Conservation (phyloP, 78 protist genomes). For the Cyanophora paradoxa region DNA sequence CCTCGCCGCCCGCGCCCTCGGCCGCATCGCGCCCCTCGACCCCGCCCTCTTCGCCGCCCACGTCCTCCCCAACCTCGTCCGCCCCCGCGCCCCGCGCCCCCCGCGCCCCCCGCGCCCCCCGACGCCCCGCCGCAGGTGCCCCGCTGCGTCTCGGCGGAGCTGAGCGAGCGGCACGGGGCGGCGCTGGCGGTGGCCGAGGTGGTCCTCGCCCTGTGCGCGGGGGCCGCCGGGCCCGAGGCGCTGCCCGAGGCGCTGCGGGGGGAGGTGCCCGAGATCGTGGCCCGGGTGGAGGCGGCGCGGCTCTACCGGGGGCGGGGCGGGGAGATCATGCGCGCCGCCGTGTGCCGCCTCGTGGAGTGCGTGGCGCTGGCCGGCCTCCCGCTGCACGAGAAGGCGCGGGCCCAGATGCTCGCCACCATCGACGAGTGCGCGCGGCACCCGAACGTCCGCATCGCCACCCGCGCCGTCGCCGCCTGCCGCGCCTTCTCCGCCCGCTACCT, state of each 20-base stretch:
- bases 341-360: constrained; percentile 3
- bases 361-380: neutral
- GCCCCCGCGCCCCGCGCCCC: constrained; percentile 1
- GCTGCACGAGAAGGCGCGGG: neutral
- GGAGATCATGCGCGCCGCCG: constrained; percentile 35
- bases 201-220: constrained; percentile 17
- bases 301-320: constrained; percentile 64
- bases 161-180: constrained; percentile 59
- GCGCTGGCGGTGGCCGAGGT: constrained; percentile 45
- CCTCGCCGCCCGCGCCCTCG: constrained; percentile 57
- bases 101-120: neutral
- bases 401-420: neutral
- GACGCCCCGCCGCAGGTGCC: constrained; percentile 1
- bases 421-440: constrained; percentile 21
- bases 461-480: constrained; percentile 21
- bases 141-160: constrained; percentile 8
- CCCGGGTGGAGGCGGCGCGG: constrained; percentile 56
- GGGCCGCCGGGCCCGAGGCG: neutral
- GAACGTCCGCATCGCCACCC: neutral
- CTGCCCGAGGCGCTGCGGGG: neutral
- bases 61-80: constrained; percentile 42
- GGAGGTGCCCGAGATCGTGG: constrained; percentile 25
- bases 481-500: constrained; percentile 6
- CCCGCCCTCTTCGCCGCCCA: neutral
- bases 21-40: constrained; percentile 15